These are phyloP conservation scores for Chaetomiaceae sp. DNA, from an alignment of 2,329 filamentous ascomycete species.

Conservation along the genomic window DNA sequence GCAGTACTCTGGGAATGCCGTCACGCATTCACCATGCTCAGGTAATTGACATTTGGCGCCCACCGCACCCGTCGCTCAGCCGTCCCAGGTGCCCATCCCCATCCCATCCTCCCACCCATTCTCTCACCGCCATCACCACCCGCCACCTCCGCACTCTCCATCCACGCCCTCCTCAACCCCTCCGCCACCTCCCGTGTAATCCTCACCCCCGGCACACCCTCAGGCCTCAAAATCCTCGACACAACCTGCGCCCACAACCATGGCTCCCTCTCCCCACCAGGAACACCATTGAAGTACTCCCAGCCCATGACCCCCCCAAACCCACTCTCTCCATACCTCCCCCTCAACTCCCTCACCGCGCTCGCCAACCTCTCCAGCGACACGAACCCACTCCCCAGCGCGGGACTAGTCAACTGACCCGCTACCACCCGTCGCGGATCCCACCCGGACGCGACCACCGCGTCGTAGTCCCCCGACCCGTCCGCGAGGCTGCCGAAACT, in stretches of 20 bases:
- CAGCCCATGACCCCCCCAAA: constrained; percentile 91
- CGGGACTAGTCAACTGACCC: constrained; percentile 72
- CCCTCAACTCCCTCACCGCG: constrained; percentile 38
- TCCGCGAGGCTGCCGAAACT: constrained; percentile 64
- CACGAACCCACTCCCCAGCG: constrained; percentile 58
- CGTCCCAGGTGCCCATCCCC: neutral
- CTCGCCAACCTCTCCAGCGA: constrained; percentile 40
- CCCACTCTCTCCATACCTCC: constrained; percentile 55
- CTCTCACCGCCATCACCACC: neutral
- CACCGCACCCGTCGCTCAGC: neutral
- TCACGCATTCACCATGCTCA: constrained; percentile 24
- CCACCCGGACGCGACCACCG: constrained; percentile 59
- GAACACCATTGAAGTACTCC: constrained; percentile 85
- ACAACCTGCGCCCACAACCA: constrained; percentile 76
- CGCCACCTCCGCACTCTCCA: constrained; percentile 14
- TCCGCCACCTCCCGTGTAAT: constrained; percentile 21
- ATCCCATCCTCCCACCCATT: neutral
- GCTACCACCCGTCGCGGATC: constrained; percentile 66
- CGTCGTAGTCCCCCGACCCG: constrained; percentile 43
- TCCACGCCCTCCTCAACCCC: constrained; percentile 21
- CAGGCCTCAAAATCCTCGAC: constrained; percentile 39
- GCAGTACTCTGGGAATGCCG: too few relatives aligned
- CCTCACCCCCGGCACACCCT: constrained; percentile 14
- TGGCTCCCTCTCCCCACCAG: constrained; percentile 55
- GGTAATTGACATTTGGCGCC: constrained; percentile 24